Base-by-base conservation (phyloP, 768 basidiomycete species). In the Epithele typhae region DNA sequence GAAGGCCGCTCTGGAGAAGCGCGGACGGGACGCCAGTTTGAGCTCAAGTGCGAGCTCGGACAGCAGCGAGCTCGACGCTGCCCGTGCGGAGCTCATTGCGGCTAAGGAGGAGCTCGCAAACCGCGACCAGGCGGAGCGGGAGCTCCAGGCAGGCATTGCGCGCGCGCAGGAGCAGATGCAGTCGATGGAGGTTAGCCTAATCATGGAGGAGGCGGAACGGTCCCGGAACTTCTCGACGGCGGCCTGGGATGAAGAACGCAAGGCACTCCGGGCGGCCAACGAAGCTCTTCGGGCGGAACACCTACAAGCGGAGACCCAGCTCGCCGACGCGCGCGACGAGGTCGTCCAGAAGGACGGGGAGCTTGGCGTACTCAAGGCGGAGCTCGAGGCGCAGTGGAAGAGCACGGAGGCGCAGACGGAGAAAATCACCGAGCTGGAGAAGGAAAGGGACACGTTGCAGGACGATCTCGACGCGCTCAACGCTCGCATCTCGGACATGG, bases 321-420 rank as follows among this genome's bases (percentile, higher is more conserved):
- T 66, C 8, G 54, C 56, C 23, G 55, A 50, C 23, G 53, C 55
- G 12, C 68, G 73, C 38, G 69, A 72, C 33, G 71, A 79, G 45
- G 46, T 64, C 8, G 45, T 54, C 32, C 48, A 52, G 34, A 56
- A 56, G 37, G 65, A 64, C 37, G 58, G 63, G 23, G 65, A 68
- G 45, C 43, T 66, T 24, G 53, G 45, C 4, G 40, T 77, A 19
- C 63, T 87, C 52, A 81, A 82, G 59, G 59, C 62, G 0, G 85
- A 90, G 63, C 60, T 87, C 25, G 81, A 87, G 56, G 77, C 79
- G 9, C 85, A 87, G 63, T 87, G 85, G 85, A 67, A 70, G 25
- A 68, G 79, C 46, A 79, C 84, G 7, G 83, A 86, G 64, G 68
- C 68, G 48, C 63, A 68, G 12, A 65, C 68, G n/a, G 80, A 81